Evolutionary conservation across 805 yeast genomes (phyloP).

Genomic region (Saturnispora serradocipensis): DNA sequence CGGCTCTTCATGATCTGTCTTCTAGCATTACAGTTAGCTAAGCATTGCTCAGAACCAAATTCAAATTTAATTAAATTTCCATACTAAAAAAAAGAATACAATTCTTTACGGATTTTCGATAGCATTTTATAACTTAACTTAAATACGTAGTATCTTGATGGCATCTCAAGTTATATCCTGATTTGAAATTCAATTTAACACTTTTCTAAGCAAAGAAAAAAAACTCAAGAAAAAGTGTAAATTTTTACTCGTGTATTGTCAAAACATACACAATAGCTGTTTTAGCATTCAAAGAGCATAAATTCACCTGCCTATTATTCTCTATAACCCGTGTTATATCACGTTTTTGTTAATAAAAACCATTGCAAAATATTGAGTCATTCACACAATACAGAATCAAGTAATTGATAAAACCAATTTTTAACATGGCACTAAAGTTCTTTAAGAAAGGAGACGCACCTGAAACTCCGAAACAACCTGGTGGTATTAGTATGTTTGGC

Average conservation of each 20-base stretch:
- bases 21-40: no score
- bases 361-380: no score
- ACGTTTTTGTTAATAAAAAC: background rate
- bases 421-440: conserved; percentile 4
- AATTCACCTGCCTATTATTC: background rate
- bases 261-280: background rate
- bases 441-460: conserved; percentile 7
- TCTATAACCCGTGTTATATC: background rate
- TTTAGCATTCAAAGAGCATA: background rate
- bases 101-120: background rate
- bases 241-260: background rate
- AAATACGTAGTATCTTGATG: background rate
- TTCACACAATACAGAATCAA: background rate
- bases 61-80: no score
- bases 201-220: background rate
- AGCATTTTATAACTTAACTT: background rate
- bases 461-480: conserved; percentile 8
- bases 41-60: background rate
- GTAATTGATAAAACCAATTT: background rate
- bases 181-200: background rate
- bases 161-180: background rate
- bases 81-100: no score
- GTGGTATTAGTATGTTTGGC: background rate
- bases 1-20: background rate
- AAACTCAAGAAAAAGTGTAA: background rate